Conservation (phyloP, 2,329 filamentous ascomycete genomes). For the Fusarium sp. region DNA sequence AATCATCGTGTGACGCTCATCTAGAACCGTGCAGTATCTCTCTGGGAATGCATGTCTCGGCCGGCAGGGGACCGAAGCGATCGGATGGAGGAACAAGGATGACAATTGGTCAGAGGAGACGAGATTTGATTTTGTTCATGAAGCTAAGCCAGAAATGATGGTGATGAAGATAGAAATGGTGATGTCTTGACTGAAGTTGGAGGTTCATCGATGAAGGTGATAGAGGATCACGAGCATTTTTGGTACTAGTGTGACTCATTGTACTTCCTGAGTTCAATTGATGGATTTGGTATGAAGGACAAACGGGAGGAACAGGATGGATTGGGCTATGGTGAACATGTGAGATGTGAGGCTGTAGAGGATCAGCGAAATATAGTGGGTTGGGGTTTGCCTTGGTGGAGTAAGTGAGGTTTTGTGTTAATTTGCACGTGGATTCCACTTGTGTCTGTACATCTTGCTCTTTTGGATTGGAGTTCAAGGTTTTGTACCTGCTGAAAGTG, state of each 20-base stretch:
- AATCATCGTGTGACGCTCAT: slow-evolving; percentile 18
- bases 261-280: not conserved
- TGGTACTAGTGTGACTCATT: not conserved
- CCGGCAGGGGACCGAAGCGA: slow-evolving; percentile 38
- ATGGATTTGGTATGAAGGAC: slow-evolving; percentile 14
- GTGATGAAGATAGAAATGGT: not conserved
- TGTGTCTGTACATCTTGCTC: slow-evolving; percentile 20
- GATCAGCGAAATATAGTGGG: not conserved
- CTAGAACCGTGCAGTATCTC: slow-evolving; percentile 14
- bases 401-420: slow-evolving; percentile 4
- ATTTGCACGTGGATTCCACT: slow-evolving; percentile 15
- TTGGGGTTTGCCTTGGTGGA: slow-evolving; percentile 17
- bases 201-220: not conserved
- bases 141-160: not conserved
- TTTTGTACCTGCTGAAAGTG: slow-evolving; percentile 5
- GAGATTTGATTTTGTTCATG: slow-evolving; percentile 18
- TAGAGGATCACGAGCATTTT: slow-evolving; percentile 5
- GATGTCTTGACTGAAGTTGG: not conserved
- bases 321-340: slow-evolving; percentile 1
- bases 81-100: slow-evolving; percentile 4
- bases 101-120: slow-evolving; percentile 41
- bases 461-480: not conserved
- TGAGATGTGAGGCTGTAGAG: slow-evolving; percentile 29
- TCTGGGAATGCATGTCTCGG: slow-evolving; percentile 42
- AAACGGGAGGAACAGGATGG: not conserved